Base-by-base conservation (phyloP, 2,329 filamentous ascomycete species). In the Paraphoma sp. region DNA sequence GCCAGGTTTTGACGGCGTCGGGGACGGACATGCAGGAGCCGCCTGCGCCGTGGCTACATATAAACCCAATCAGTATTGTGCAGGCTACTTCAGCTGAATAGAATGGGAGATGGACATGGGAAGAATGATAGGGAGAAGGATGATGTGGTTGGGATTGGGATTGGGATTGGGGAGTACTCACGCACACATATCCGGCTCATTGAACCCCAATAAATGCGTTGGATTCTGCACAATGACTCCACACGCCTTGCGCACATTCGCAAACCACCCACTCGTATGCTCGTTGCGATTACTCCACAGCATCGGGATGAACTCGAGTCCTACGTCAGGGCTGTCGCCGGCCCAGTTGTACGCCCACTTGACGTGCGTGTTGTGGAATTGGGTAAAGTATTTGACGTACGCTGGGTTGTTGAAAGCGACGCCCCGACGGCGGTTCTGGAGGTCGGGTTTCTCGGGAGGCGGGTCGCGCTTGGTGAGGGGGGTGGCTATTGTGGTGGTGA, bases 331-430 rank as follows among this genome's bases (percentile, higher is more conserved):
- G 60, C 61, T 33, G 82, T 81, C 33, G 33, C 33, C 33, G 50
- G 78, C 85, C 89, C 89, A 91, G 82, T 90, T 90, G 82, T 89
- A 89, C 46, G 77, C 81, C 88, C 88, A 91, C 17, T 76, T 75
- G 59, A 84, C 79, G 51, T 82, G 68, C 41, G 76, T 74, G 4
- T 54, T 53, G 6, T 69, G 64, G 45, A 63, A 67, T 40, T 76
- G 60, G 74, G 3, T 23, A 5, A 90, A 88, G 63, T 74, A 65
- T 45, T 78, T 73, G 65, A 84, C 80, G 18, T 87, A 77, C 9
- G 60, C 65, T 52, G 80, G 78, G 28, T 85, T 76, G 76, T 90
- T 90, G 83, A 86, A 91, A 45, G 85, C 84, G 41, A 90, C 72
- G 68, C 89, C 89, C 67, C 87, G 87, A 83, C 64, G 63, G 1